These are phyloP conservation scores for Ailanthus altissimus DNA, from an alignment of 345 rosid species.

Conservation along the genomic window DNA sequence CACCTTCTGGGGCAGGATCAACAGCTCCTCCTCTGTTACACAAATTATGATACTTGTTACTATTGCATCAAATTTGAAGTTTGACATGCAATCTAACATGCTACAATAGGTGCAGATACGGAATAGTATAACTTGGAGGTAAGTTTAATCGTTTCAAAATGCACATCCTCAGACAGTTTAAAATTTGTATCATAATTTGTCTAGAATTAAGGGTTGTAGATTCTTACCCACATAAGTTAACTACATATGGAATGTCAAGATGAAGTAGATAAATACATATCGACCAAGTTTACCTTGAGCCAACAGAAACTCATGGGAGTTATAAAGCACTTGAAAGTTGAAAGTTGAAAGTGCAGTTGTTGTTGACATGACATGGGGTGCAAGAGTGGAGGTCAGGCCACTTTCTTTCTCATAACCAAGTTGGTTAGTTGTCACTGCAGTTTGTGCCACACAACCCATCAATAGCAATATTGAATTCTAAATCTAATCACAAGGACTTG, in stretches of 20 bases:
- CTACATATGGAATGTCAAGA: not conserved
- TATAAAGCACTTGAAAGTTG: not conserved
- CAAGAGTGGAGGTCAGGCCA: slow-evolving; percentile 6
- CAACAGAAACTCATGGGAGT: not conserved
- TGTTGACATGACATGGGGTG: slow-evolving; percentile 16
- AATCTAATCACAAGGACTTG: slow-evolving; percentile 3
- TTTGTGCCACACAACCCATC: slow-evolving; percentile 11
- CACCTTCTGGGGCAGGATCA: no score
- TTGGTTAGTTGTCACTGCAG: slow-evolving; percentile 14
- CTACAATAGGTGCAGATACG: no score
- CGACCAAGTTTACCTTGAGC: not conserved
- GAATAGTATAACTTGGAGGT: no score
- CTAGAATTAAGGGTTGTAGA: not conserved
- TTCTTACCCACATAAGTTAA: not conserved
- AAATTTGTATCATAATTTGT: no score
- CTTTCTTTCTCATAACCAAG: slow-evolving; percentile 1
- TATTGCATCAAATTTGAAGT: no score
- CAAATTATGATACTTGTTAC: not conserved
- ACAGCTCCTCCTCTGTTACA: not conserved
- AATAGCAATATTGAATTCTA: slow-evolving; percentile 10
- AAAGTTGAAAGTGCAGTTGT: not conserved
- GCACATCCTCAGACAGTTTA: no score
- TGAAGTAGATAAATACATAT: not conserved
- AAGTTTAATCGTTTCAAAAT: no score
- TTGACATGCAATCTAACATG: no score